phyloP scores from a whole-genome alignment of 768 basidiomycete species.

The Exsudoporus frostii region DNA sequence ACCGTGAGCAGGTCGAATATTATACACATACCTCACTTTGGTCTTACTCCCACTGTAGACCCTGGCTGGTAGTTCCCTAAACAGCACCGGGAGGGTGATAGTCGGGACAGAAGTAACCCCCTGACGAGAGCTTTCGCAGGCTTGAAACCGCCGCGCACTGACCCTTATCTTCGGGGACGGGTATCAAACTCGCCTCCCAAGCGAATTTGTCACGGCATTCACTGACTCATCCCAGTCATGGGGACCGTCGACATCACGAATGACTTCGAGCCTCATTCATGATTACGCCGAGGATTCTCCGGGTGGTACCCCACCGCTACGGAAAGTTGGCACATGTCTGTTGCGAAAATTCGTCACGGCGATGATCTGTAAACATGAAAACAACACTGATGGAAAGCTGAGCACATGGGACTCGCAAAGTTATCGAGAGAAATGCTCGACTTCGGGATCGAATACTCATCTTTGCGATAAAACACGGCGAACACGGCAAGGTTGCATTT shows the following conservation, averaged over 20 bases:
- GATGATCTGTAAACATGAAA: not conserved
- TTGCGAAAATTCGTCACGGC: not conserved
- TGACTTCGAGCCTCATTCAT: not conserved
- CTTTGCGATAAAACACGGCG: not conserved
- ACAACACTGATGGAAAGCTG: not conserved
- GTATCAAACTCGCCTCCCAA: too few relatives aligned
- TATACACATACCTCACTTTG: too few relatives aligned
- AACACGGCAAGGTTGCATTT: not conserved
- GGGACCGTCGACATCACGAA: not conserved
- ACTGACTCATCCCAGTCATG: not conserved
- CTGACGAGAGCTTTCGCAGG: too few relatives aligned
- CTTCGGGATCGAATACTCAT: not conserved
- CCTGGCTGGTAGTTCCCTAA: too few relatives aligned
- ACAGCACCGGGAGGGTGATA: too few relatives aligned
- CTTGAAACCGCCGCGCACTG: too few relatives aligned
- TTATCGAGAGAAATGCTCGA: not conserved
- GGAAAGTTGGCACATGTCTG: not conserved
- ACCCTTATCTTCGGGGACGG: too few relatives aligned
- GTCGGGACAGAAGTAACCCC: too few relatives aligned
- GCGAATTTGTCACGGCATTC: too few relatives aligned
- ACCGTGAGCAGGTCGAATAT: too few relatives aligned
- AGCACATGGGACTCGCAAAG: not conserved
- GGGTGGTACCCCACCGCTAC: not conserved
- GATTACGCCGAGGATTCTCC: constrained; percentile 13
- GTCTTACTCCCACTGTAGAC: too few relatives aligned